phyloP scores from a whole-genome alignment of 192 early-diverging fungal species.

The Linnemannia zychae region DNA sequence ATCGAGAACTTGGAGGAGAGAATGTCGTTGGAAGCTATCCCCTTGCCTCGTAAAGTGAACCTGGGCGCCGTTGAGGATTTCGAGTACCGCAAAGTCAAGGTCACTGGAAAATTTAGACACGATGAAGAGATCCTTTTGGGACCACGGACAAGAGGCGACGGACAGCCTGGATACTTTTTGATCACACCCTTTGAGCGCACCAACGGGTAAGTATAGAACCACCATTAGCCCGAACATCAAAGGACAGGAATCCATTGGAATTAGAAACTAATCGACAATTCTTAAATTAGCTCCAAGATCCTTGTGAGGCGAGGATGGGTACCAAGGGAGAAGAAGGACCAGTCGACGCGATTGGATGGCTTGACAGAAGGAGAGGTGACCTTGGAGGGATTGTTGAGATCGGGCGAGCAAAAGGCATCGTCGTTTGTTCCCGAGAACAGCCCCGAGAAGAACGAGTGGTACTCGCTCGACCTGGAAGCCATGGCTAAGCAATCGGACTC shows the following conservation, averaged over 20 bases:
- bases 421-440: constrained; percentile 71
- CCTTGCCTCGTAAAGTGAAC: constrained; percentile 77
- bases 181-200: constrained; percentile 83
- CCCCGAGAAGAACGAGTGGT: constrained; percentile 85
- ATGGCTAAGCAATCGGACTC: constrained; percentile 79
- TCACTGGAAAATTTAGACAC: constrained; percentile 77
- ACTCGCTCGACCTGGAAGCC: constrained; percentile 78
- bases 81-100: constrained; percentile 83
- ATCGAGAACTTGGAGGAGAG: constrained; percentile 80
- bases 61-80: constrained; percentile 65
- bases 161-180: constrained; percentile 78
- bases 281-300: constrained; percentile 68
- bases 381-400: constrained; percentile 77
- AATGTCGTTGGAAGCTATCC: constrained; percentile 71
- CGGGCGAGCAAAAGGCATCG: constrained; percentile 70
- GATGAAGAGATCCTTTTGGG: constrained; percentile 89
- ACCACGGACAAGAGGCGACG: constrained; percentile 75
- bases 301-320: constrained; percentile 95
- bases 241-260: not conserved
- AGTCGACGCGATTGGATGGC: constrained; percentile 63
- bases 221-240: not conserved
- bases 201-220: constrained; percentile 61
- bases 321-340: constrained; percentile 74
- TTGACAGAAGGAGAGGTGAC: constrained; percentile 67
- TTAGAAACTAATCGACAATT: not conserved